A percentile compares a stretch with the other conserved stretches of the same genome.
phyloP scores from a whole-genome alignment of 2,329 filamentous ascomycete species.

The Trichophyton schoenleinii region DNA sequence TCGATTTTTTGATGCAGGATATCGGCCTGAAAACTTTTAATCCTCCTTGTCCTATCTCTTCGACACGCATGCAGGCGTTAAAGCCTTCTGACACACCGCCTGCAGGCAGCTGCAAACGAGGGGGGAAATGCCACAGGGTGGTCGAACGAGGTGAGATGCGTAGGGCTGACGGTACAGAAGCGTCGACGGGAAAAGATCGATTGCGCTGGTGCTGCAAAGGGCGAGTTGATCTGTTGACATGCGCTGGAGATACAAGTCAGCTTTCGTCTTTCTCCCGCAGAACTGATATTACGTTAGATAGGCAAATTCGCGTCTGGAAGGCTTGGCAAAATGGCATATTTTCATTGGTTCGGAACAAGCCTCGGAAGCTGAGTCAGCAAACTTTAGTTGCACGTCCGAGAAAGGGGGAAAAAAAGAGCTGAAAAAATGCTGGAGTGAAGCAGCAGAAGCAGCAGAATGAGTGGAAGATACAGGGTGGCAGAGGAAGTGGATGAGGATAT shows the following conservation, averaged over 20 bases:
- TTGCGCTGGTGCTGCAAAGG: neutral
- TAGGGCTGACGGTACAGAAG: neutral
- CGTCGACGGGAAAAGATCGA: neutral
- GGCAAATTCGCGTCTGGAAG: neutral
- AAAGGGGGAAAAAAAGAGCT: neutral
- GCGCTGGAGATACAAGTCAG: neutral
- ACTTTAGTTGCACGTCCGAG: neutral
- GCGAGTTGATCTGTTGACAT: neutral
- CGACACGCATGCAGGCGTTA: neutral
- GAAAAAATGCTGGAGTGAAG: neutral
- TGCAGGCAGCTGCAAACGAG: neutral
- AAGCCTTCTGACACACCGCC: slow-evolving; percentile 2
- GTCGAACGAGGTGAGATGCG: neutral
- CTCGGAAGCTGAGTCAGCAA: slow-evolving; percentile 2
- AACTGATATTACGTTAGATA: slow-evolving; percentile 4
- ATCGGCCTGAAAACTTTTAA: neutral
- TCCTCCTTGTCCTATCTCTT: neutral
- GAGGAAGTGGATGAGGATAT: neutral
- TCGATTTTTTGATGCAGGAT: neutral
- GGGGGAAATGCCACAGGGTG: neutral
- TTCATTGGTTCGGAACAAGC: neutral
- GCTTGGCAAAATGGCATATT: neutral
- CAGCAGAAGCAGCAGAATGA: neutral
- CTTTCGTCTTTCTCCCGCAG: neutral
- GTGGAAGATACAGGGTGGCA: neutral